A percentile compares a stretch with the other conserved stretches of the same genome.
Conservation (phyloP, 495 filamentous ascomycete species). For the Evansstolkia leycettana region DNA sequence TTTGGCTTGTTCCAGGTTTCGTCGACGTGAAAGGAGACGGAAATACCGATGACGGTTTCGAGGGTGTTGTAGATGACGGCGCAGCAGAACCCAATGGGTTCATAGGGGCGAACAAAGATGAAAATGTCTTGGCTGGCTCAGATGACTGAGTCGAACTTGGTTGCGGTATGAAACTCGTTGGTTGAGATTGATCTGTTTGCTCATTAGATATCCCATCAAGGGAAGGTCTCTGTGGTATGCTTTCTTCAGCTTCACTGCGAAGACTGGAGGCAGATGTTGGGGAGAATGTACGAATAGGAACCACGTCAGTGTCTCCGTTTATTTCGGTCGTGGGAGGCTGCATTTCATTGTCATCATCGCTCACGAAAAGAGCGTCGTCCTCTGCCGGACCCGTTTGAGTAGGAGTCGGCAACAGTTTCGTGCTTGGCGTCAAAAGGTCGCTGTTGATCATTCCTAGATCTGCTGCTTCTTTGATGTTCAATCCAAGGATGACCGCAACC, state of each 20-base stretch:
- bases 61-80: no score
- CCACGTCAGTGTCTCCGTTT: background rate
- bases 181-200: background rate
- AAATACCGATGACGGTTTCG: background rate
- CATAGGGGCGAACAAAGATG: constrained; percentile 10
- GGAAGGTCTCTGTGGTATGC: constrained; percentile 4
- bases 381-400: constrained; percentile 6
- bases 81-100: no score
- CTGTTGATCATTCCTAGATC: constrained; percentile 33
- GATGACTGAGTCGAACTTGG: constrained; percentile 1
- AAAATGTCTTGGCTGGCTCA: constrained; percentile 8
- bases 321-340: constrained; percentile 1
- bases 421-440: constrained; percentile 12
- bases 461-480: constrained; percentile 35
- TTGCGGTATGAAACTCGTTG: no score
- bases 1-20: constrained; percentile 4
- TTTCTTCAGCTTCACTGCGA: constrained; percentile 4
- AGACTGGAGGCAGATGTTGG: constrained; percentile 4
- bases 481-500: constrained; percentile 38
- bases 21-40: constrained; percentile 9
- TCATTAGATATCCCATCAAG: background rate
- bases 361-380: constrained; percentile 33
- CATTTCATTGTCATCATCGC: constrained; percentile 23
- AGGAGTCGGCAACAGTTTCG: constrained; percentile 1
- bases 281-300: background rate